Evolutionary conservation across 257 asterid genomes (phyloP).

Genomic region (Datura wrightii): DNA sequence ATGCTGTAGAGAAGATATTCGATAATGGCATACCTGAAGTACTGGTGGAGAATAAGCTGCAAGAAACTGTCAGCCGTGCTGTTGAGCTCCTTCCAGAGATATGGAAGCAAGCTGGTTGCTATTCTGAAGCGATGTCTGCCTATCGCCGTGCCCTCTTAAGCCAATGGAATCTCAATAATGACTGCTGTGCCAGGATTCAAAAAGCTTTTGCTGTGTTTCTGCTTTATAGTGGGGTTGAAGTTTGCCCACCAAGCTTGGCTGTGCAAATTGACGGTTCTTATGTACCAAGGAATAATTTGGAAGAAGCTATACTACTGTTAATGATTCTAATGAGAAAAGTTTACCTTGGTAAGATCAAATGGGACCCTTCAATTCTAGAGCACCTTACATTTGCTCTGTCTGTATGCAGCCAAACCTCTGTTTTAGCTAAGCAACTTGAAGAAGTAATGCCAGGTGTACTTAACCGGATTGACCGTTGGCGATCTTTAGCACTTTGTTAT

Average conservation of each 20-base stretch:
- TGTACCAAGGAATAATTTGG: constrained; percentile 87
- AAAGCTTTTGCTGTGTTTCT: constrained; percentile 88
- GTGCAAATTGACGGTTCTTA: constrained; percentile 86
- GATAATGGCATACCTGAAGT: constrained; percentile 79
- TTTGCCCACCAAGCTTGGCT: constrained; percentile 85
- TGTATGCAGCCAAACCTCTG: constrained; percentile 80
- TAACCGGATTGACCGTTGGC: constrained; percentile 86
- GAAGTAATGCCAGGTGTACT: constrained; percentile 86
- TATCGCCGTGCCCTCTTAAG: constrained; percentile 91
- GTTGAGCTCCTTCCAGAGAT: constrained; percentile 97
- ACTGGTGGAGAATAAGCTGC: constrained; percentile 84
- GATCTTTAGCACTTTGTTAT: constrained; percentile 77
- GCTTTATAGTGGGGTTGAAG: constrained; percentile 88
- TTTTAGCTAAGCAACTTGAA: constrained; percentile 85
- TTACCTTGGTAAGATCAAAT: constrained; percentile 75
- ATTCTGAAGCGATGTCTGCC: constrained; percentile 78
- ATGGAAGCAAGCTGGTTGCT: constrained; percentile 79
- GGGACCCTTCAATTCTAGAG: constrained; percentile 91
- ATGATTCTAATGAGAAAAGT: constrained; percentile 95
- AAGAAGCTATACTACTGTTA: constrained; percentile 90
- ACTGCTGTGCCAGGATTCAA: constrained; percentile 93
- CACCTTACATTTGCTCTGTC: constrained; percentile 91
- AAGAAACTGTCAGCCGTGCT: constrained; percentile 89
- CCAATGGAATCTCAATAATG: constrained; percentile 95
- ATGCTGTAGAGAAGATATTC: constrained; percentile 93